These are phyloP conservation scores for Salix arbutifolia DNA, from an alignment of 345 rosid genomes.

Conservation along the genomic window DNA sequence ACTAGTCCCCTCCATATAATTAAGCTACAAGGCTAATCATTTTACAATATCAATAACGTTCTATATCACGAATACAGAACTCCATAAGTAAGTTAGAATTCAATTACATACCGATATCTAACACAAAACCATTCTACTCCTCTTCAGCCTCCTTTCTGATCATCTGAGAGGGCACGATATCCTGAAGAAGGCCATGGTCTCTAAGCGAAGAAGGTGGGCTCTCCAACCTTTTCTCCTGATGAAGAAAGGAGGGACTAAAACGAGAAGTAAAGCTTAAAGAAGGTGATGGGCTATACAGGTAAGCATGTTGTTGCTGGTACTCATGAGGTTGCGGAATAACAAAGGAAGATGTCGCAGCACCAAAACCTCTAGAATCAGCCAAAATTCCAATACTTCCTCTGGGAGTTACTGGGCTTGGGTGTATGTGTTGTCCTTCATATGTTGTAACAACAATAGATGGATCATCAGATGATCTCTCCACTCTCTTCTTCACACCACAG, in stretches of 20 bases:
- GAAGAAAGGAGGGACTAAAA: slow-evolving; percentile 25
- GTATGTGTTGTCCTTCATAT: slow-evolving; percentile 91
- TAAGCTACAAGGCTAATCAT: slow-evolving; percentile 18
- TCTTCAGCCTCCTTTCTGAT: slow-evolving; percentile 34
- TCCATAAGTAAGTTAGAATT: slow-evolving; percentile 23
- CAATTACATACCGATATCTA: slow-evolving; percentile 30
- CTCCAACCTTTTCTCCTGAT: slow-evolving; percentile 27
- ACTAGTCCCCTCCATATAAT: slow-evolving; percentile 1
- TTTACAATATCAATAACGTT: neutral
- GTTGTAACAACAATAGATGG: slow-evolving; percentile 79
- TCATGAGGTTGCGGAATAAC: slow-evolving; percentile 36
- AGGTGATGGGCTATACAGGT: slow-evolving; percentile 30
- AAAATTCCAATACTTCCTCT: slow-evolving; percentile 53
- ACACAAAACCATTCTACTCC: slow-evolving; percentile 9
- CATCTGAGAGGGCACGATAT: slow-evolving; percentile 76
- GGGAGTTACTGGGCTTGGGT: slow-evolving; percentile 68
- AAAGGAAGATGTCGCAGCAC: slow-evolving; percentile 36
- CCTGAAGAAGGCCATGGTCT: slow-evolving; percentile 91
- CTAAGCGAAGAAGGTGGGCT: slow-evolving; percentile 35
- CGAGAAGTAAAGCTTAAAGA: slow-evolving; percentile 27
- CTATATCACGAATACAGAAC: slow-evolving; percentile 16
- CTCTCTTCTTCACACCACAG: slow-evolving; percentile 98
- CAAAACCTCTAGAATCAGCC: slow-evolving; percentile 22
- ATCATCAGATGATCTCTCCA: slow-evolving; percentile 88
- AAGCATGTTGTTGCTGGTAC: slow-evolving; percentile 38